A percentile compares a stretch with the other conserved stretches of the same genome.
phyloP scores from a whole-genome alignment of 202 grass and related monocot species.

The Cymbopogon flexuosus region DNA sequence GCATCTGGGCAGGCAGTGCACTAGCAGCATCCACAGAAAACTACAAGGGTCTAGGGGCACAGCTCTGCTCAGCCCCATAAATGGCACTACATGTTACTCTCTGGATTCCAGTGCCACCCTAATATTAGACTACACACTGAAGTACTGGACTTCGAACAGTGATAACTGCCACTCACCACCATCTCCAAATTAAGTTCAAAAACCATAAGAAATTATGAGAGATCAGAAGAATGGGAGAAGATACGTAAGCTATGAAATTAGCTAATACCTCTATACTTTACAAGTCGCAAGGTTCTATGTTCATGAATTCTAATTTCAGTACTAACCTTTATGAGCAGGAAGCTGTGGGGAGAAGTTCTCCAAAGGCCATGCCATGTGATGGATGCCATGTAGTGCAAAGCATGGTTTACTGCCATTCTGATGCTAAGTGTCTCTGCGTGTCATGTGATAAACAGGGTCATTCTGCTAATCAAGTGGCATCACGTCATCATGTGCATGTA shows the following conservation, averaged over 20 bases:
- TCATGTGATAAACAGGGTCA: slow-evolving; percentile 46
- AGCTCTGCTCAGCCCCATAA: neutral
- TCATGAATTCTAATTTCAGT: slow-evolving; percentile 39
- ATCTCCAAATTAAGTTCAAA: neutral
- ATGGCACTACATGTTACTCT: neutral
- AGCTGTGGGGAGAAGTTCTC: neutral
- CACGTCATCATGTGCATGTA: slow-evolving; percentile 43
- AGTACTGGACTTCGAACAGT: slow-evolving; percentile 23
- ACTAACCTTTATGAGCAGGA: slow-evolving; percentile 30
- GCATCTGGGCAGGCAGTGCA: neutral
- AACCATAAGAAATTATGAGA: neutral
- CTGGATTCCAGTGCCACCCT: slow-evolving; percentile 9
- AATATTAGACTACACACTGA: slow-evolving; percentile 9
- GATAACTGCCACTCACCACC: neutral
- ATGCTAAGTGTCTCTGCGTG: slow-evolving; percentile 52
- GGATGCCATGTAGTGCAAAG: slow-evolving; percentile 35
- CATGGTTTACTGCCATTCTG: slow-evolving; percentile 54
- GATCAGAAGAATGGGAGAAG: neutral
- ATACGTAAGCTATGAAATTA: neutral
- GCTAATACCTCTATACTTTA: neutral
- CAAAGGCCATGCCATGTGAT: slow-evolving; percentile 40
- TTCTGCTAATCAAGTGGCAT: slow-evolving; percentile 45
- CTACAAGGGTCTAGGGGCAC: neutral
- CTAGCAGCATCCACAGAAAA: neutral
- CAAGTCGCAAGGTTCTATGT: slow-evolving; percentile 18